Conservation (phyloP, 805 yeast species). For the Candida nitratophila region DNA sequence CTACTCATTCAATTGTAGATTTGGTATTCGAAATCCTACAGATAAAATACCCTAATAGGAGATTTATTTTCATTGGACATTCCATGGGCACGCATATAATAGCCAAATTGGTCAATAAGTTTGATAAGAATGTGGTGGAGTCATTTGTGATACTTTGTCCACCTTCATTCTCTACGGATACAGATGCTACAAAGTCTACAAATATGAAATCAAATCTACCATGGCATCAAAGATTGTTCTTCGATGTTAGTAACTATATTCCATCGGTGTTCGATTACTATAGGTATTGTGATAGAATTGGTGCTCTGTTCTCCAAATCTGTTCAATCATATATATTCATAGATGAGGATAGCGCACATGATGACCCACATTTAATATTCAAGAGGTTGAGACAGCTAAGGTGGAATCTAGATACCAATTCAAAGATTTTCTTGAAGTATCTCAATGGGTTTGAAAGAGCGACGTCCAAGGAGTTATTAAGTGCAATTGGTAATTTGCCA, state of each 20-base stretch:
- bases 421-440: constrained; percentile 47
- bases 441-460: constrained; percentile 42
- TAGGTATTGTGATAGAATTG: constrained; percentile 52
- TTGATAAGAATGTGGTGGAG: constrained; percentile 34
- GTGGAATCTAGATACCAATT: constrained; percentile 62
- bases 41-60: constrained; percentile 35
- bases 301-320: constrained; percentile 54
- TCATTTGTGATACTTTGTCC: constrained; percentile 43
- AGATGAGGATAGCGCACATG: constrained; percentile 1
- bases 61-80: constrained; percentile 41
- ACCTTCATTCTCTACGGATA: constrained; percentile 24
- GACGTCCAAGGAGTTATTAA: constrained; percentile 34
- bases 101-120: constrained; percentile 30
- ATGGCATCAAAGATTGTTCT: constrained; percentile 8
- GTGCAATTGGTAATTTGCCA: constrained; percentile 29
- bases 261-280: constrained; percentile 47
- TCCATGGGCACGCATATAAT: constrained; percentile 52
- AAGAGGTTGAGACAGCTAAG: constrained; percentile 53
- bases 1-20: constrained; percentile 33
- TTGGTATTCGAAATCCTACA: constrained; percentile 31
- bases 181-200: neutral
- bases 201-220: constrained; percentile 8
- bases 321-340: constrained; percentile 48
- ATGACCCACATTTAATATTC: constrained; percentile 23
- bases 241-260: constrained; percentile 28